Evolutionary conservation across 2,329 filamentous ascomycete species (phyloP).

Genomic region (Ophiostoma montium): DNA sequence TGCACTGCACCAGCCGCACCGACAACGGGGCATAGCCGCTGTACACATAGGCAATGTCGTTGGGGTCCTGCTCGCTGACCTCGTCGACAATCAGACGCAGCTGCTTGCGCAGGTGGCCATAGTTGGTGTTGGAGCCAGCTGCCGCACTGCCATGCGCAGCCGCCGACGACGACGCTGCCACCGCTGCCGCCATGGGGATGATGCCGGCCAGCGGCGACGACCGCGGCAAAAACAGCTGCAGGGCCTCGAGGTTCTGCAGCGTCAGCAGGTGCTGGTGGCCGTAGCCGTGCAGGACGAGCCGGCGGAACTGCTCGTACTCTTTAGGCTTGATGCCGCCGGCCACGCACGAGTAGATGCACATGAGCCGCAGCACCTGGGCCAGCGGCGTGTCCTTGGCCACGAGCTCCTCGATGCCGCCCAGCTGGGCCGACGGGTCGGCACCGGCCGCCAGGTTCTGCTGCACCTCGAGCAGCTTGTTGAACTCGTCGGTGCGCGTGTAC

Average conservation of each 20-base stretch:
- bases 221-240: slow-evolving; percentile 69
- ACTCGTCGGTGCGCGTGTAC: slow-evolving; percentile 76
- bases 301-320: slow-evolving; percentile 81
- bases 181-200: slow-evolving; percentile 56
- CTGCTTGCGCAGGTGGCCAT: slow-evolving; percentile 72
- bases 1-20: slow-evolving; percentile 78
- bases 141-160: slow-evolving; percentile 19
- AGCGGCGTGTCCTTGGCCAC: slow-evolving; percentile 76
- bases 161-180: slow-evolving; percentile 12
- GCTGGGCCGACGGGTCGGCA: slow-evolving; percentile 74
- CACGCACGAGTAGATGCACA: slow-evolving; percentile 86
- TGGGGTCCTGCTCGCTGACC: slow-evolving; percentile 85
- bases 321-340: slow-evolving; percentile 76
- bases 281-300: slow-evolving; percentile 79
- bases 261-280: slow-evolving; percentile 92
- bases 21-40: slow-evolving; percentile 92
- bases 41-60: slow-evolving; percentile 96
- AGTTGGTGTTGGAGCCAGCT: slow-evolving; percentile 66
- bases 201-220: slow-evolving; percentile 67
- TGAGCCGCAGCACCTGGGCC: slow-evolving; percentile 64
- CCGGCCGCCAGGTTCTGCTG: slow-evolving; percentile 92
- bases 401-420: slow-evolving; percentile 86
- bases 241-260: slow-evolving; percentile 72
- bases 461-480: slow-evolving; percentile 77
- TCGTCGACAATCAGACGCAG: slow-evolving; percentile 88